A percentile compares a stretch with the other conserved stretches of the same genome.
Evolutionary conservation across 345 rosid species (phyloP).

Genomic region (Carallia pectinifolia): DNA sequence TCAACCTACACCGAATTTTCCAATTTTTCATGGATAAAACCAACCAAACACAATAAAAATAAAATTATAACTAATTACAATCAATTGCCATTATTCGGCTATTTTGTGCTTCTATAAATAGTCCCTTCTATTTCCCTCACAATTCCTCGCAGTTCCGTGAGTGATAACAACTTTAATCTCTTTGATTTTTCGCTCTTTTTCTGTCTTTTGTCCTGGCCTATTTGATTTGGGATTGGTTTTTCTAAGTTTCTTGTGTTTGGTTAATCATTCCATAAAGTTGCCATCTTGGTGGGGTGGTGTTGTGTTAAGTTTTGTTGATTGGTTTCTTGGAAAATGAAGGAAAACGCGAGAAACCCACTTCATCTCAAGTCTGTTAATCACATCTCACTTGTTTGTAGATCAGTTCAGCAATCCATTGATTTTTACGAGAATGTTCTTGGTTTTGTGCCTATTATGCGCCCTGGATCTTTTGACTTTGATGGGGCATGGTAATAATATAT

Average conservation of each 20-base stretch:
- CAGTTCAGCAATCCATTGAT: slow-evolving; percentile 29
- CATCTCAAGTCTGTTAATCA: slow-evolving; percentile 34
- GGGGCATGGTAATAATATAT: slow-evolving; percentile 35
- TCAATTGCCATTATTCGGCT: no score
- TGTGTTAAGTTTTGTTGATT: not conserved
- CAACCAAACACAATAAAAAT: no score
- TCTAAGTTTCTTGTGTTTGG: not conserved
- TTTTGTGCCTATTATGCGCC: slow-evolving; percentile 37
- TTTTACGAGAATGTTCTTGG: slow-evolving; percentile 41
- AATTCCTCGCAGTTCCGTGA: no score
- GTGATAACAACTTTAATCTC: no score
- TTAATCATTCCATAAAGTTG: not conserved
- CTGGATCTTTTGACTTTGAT: slow-evolving; percentile 45
- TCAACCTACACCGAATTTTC: no score
- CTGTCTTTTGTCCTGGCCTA: no score
- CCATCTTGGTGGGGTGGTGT: not conserved
- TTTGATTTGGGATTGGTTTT: no score
- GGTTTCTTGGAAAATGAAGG: slow-evolving; percentile 16
- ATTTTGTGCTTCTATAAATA: no score
- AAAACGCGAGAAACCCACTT: slow-evolving; percentile 15
- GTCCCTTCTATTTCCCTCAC: no score
- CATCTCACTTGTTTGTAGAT: slow-evolving; percentile 34
- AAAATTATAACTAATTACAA: no score
- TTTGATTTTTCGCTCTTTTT: no score
- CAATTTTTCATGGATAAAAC: no score